phyloP scores from a whole-genome alignment of 176 grass and related monocot genomes.

The Otatea glauca region DNA sequence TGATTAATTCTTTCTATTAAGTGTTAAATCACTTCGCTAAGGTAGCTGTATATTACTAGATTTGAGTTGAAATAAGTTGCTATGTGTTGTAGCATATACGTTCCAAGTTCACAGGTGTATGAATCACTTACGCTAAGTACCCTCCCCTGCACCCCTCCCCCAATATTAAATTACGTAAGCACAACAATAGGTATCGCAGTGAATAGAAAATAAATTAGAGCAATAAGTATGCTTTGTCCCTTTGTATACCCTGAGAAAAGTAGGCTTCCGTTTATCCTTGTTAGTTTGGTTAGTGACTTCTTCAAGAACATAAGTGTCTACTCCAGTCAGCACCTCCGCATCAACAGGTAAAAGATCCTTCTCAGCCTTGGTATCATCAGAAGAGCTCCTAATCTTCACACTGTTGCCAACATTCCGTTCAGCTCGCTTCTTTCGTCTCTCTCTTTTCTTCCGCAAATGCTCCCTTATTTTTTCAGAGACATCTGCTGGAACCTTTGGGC shows the following conservation, averaged over 20 bases:
- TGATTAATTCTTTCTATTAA: not conserved
- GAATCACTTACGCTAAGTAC: not conserved
- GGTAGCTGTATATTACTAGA: not conserved
- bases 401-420: conserved; percentile 33
- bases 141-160: too few species aligned
- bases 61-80: conserved; percentile 6
- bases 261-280: conserved; percentile 36
- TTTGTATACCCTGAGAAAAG: conserved; percentile 44
- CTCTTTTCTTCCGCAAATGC: conserved; percentile 66
- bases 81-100: not conserved
- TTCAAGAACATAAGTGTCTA: conserved; percentile 41
- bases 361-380: conserved; percentile 25
- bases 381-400: conserved; percentile 42
- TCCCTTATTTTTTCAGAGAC: conserved; percentile 66
- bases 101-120: conserved; percentile 19
- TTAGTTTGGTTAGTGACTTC: conserved; percentile 56
- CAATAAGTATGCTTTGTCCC: conserved; percentile 8
- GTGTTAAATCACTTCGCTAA: not conserved
- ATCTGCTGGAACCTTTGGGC: conserved; percentile 73
- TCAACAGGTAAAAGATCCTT: conserved; percentile 48
- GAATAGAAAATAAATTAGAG: conserved; percentile 23
- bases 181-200: not conserved
- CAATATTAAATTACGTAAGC: not conserved
- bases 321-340: conserved; percentile 31
- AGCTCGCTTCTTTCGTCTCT: conserved; percentile 50